Evolutionary conservation across 257 asterid species (phyloP), one percentile per base, ranked within the genome.

Genomic region (Solanum appendiculatum): DNA sequence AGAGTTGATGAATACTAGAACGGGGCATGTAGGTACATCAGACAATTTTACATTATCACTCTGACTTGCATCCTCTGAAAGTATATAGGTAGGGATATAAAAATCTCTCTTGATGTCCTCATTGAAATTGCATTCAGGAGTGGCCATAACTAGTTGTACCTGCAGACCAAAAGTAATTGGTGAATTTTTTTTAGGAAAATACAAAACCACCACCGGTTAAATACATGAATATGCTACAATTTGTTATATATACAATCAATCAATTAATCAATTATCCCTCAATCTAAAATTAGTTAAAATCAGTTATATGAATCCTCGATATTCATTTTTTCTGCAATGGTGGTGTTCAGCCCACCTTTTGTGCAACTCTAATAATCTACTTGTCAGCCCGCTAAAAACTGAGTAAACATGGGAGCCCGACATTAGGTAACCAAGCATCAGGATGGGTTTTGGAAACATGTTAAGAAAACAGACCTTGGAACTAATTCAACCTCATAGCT

Each of bases 1-100:
- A 40, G 99, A 94, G 90, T 97, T 97, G 92, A 97, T 92, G 88
- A 97, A 97, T 44, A 97, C 98, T 68, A 97, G 87, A 88, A 95
- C 97, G 5, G 98, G 99, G 88, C 95, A 95, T 56, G 91, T 92
- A 7, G 98, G 97, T 58, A 85, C 86, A 87, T 73, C 82, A 74
- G 85, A 78, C 63, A 46, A 36, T 69, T 12, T 27, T 40, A 69
- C 23, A 20, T 78, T 74, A 60, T 93, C 88, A 27, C 88, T 84
- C 85, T 10, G 68, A 77, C 82, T 83, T 9, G 90, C 44, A 66
- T 90, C 90, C 7, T 92, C 92, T 77, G 86, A 90, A 42, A 96
- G 91, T 85, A 96, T 82, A 85, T 91, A 94, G 82, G 89, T 87
- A 82, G 98, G 98, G 81, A 96, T 90, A 83, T 87, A 88, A 90